A percentile compares a stretch with the other conserved stretches of the same genome.
Evolutionary conservation across 306 rosid genomes (phyloP).

Genomic region (Hippophae rhamnoides): DNA sequence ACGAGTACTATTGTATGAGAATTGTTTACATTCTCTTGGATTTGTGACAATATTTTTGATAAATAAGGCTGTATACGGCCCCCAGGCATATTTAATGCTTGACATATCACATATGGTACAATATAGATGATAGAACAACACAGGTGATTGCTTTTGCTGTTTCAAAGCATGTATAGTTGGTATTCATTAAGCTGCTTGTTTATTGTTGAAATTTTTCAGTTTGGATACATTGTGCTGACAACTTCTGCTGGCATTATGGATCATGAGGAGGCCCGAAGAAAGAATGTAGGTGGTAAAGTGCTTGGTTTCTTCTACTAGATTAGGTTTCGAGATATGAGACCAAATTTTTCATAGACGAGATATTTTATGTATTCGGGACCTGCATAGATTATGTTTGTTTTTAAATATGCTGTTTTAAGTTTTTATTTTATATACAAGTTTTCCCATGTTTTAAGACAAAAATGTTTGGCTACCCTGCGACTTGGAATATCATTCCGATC

Average conservation of each 20-base stretch:
- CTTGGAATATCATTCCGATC: too few relatives aligned
- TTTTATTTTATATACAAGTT: conserved; percentile 4
- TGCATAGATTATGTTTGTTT: conserved; percentile 9
- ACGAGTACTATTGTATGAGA: too few relatives aligned
- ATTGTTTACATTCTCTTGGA: too few relatives aligned
- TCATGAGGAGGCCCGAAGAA: conserved; percentile 51
- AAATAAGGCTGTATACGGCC: too few relatives aligned
- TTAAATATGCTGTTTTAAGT: conserved; percentile 1
- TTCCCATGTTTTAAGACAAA: background rate
- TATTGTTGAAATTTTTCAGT: conserved; percentile 16
- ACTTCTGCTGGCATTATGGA: conserved; percentile 60
- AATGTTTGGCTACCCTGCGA: background rate
- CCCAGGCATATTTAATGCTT: too few relatives aligned
- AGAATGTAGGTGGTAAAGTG: conserved; percentile 55
- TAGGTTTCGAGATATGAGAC: background rate
- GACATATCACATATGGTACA: too few relatives aligned
- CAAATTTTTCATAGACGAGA: conserved; percentile 1
- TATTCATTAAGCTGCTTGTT: background rate
- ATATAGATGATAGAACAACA: too few relatives aligned
- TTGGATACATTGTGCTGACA: conserved; percentile 45
- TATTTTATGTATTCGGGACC: conserved; percentile 11
- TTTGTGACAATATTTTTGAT: too few relatives aligned
- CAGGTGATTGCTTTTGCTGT: background rate
- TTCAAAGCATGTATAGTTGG: background rate
- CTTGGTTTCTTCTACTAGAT: conserved; percentile 51